Conservation (phyloP, 352 stramenopile species). For the Halophytophthora polymorphica region DNA sequence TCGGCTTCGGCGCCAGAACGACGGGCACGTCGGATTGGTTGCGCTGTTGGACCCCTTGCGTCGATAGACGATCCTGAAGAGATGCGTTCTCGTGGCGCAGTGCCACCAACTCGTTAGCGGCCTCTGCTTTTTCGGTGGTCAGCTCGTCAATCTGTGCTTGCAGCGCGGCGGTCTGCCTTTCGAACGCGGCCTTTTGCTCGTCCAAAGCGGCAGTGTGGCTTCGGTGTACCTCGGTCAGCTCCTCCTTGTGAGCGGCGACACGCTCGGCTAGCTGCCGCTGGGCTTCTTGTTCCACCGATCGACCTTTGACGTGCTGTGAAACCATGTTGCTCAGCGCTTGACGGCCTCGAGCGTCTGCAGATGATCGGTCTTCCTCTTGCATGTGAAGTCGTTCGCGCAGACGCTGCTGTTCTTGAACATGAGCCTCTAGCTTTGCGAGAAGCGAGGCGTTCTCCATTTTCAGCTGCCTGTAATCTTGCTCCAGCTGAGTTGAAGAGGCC, state of each 20-base stretch:
- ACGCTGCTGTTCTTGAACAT: slow-evolving; percentile 18
- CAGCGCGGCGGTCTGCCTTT: slow-evolving; percentile 3
- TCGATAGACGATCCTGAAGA: no score
- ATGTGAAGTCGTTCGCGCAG: slow-evolving; percentile 23
- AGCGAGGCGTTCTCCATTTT: slow-evolving; percentile 27
- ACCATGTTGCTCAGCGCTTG: slow-evolving; percentile 11
- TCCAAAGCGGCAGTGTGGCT: neutral
- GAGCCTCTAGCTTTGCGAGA: slow-evolving; percentile 13
- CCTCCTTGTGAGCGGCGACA: slow-evolving; percentile 8
- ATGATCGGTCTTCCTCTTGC: slow-evolving; percentile 23
- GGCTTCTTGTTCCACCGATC: slow-evolving; percentile 15
- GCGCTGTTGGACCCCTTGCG: neutral
- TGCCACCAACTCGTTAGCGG: neutral
- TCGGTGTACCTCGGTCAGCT: slow-evolving; percentile 12
- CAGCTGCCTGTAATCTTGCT: slow-evolving; percentile 16
- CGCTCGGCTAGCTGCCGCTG: slow-evolving; percentile 18
- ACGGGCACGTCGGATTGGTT: slow-evolving; percentile 5
- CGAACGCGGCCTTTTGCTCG: slow-evolving; percentile 3
- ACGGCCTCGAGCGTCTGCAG: slow-evolving; percentile 17
- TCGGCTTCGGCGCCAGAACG: slow-evolving; percentile 3
- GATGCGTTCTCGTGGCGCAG: no score
- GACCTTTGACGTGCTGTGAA: slow-evolving; percentile 8
- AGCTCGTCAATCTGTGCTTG: slow-evolving; percentile 1
- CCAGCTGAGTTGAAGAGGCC: slow-evolving; percentile 10
- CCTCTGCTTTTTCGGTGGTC: slow-evolving; percentile 1